Evolutionary conservation across 192 early-diverging fungal genomes (phyloP), one percentile per base, ranked within the genome.

Genomic region (Podila horticola): DNA sequence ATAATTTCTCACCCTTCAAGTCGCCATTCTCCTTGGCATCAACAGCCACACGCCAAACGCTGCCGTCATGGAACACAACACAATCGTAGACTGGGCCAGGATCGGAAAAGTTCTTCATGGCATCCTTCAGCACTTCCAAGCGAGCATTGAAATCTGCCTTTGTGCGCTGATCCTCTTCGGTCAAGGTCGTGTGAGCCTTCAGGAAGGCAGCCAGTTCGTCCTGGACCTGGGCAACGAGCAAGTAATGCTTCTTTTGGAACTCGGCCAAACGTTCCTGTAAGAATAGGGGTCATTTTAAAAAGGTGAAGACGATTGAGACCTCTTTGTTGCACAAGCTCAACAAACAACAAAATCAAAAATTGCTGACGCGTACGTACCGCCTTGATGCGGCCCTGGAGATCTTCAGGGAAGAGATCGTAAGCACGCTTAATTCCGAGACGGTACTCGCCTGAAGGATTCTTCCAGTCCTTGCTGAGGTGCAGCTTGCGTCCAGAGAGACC

Each of bases 21-120:
- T 99, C 94, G 17, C 96, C 95, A 51, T 89, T 74, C 62, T 92
- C 93, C 62, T 86, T 87, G 17, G 90, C 87, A 82, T 97, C 96
- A 28, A 98, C 69, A 0, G 89, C 94, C 8, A 93, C 96, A 26
- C 94, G 88, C 95, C 95, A 99, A 74, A 93, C 90, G 19, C 84
- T 82, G 45, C 97, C 97, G 74, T 99, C 97, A 75, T 94, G 88
- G 84, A 95, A 98, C 33, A 93, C 88, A 12, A 97, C 92, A 71
- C 91, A 92, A 84, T 97, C 97, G 30, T 91, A 85, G 49, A 94
- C 76, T 29, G 88, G 85, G 17, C 96, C 98, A 3, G 88, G 91
- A 77, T 98, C 96, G 3, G 90, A 84, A 72, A 92, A 97, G 28
- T 73, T 70, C 48, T 90, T 87, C 58, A 82, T 59, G 9, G 86